Percentiles rank a stretch among this genome's conserved stretches.
Evolutionary conservation across 2,329 filamentous ascomycete species (phyloP).

Genomic region (Diaporthe aspalathi): DNA sequence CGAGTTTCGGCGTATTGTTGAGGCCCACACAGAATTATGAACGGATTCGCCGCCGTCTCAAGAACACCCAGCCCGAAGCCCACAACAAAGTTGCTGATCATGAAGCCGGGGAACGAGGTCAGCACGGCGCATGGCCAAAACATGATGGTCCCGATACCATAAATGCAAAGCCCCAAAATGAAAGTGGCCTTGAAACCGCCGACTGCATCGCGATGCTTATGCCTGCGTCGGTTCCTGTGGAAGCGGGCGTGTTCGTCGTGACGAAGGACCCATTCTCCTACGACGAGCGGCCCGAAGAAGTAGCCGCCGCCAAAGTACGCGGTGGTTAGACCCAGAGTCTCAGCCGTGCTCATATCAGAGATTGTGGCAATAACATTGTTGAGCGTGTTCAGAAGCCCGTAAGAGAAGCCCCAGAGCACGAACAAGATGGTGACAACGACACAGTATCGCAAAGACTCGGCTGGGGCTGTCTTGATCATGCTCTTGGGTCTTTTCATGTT

Average conservation of each 20-base stretch:
- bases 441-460: constrained; percentile 78
- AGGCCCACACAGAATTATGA: constrained; percentile 77
- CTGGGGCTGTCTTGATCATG: constrained; percentile 72
- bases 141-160: constrained; percentile 82
- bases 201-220: constrained; percentile 55
- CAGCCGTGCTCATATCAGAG: constrained; percentile 68
- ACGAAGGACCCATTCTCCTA: constrained; percentile 77
- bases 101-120: constrained; percentile 80
- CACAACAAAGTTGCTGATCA: constrained; percentile 79
- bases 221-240: constrained; percentile 48
- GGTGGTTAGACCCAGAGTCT: constrained; percentile 75
- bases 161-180: constrained; percentile 80
- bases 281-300: constrained; percentile 74
- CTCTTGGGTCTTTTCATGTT: constrained; percentile 77
- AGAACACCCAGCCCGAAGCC: constrained; percentile 81
- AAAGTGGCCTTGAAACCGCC: constrained; percentile 84
- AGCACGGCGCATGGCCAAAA: constrained; percentile 86
- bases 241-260: constrained; percentile 71
- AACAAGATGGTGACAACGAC: constrained; percentile 83
- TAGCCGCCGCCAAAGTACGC: constrained; percentile 79
- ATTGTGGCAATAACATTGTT: constrained; percentile 77
- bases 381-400: constrained; percentile 85
- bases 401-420: constrained; percentile 90
- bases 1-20: constrained; percentile 78
- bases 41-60: constrained; percentile 85